Evolutionary conservation across 768 basidiomycete species (phyloP).

Genomic region (Dentipellis fragilis): DNA sequence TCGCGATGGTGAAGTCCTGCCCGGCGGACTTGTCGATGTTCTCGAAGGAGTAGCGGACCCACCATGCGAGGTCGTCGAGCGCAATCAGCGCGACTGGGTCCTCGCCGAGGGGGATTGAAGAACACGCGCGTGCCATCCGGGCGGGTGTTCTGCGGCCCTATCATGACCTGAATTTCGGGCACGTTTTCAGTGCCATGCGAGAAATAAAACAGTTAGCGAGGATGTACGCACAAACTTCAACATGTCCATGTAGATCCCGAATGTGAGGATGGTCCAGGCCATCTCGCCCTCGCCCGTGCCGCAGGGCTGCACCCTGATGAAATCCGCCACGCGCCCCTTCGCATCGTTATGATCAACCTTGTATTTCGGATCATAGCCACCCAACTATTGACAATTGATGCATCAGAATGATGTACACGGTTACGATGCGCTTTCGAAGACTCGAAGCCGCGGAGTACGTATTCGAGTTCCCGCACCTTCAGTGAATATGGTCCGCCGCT

Average conservation of each 20-base stretch:
- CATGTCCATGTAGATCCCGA: constrained; percentile 13
- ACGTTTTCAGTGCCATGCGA: not conserved
- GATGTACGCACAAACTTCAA: constrained; percentile 4
- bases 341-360: not conserved
- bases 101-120: not conserved
- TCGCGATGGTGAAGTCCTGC: not conserved
- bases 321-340: not conserved
- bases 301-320: not conserved
- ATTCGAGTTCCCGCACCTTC: not conserved
- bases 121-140: not conserved
- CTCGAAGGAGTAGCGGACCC: not conserved
- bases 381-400: not conserved
- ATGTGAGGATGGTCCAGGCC: not conserved
- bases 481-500: constrained; percentile 7
- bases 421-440: not conserved
- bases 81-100: not conserved
- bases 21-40: not conserved
- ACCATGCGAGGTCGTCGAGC: not conserved
- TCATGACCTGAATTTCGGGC: not conserved
- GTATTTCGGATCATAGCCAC: not conserved
- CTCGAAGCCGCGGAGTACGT: no score
- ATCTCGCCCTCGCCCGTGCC: not conserved
- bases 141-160: not conserved
- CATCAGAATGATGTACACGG: not conserved
- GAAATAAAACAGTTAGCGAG: not conserved